Evolutionary conservation across 495 filamentous ascomycete species (phyloP), one percentile per base, ranked within the genome.

Genomic region (Penicillium salamii): DNA sequence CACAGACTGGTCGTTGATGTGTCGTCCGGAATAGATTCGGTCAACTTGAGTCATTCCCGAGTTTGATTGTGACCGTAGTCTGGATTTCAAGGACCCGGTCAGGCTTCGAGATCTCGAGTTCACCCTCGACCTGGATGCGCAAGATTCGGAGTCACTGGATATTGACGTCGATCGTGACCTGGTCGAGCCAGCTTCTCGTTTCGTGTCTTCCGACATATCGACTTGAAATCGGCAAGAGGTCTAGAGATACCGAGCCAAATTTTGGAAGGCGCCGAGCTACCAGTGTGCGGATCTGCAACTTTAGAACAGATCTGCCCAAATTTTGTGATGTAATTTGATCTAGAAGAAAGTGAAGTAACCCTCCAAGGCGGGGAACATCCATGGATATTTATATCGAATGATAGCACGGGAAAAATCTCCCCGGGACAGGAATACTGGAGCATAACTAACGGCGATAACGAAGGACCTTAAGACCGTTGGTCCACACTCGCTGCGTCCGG

Each of bases 171-270:
- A 54, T 9, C 44, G 50, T 41, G 55, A 39, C 20, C 37, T 50
- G 28, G 45, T 82, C 87, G 46, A 91, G 66, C 88, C 89, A 93
- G 56, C 29, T 15, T 39, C 24, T 39, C 31, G 24, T 48, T 39
- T 48, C 4, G 38, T 15, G n/a, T 39, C 18, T 39, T 39, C 23
- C 17, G 45, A 39, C 45, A 48, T 48, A 7, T 40, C 17, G 15
- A 31, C 14, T 5, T 17, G 6, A 9, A 17, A 29, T 14, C 5
- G 34, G 17, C 28, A 17, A 11, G 23, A 39, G 13, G 21, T 12
- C n/a, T n/a, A 46, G 3, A 46, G 4, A 14, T 11, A 26, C 1
- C 15, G 23, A 12, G 21, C 23, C 23, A 26, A 26, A 26, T 8
- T 26, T n/a, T n/a, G n/a, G n/a, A n/a, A n/a, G n/a, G n/a, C 23